A percentile compares a stretch with the other conserved stretches of the same genome.
These are phyloP conservation scores for Saturnispora mendoncae DNA, from an alignment of 805 yeast genomes.

Conservation along the genomic window DNA sequence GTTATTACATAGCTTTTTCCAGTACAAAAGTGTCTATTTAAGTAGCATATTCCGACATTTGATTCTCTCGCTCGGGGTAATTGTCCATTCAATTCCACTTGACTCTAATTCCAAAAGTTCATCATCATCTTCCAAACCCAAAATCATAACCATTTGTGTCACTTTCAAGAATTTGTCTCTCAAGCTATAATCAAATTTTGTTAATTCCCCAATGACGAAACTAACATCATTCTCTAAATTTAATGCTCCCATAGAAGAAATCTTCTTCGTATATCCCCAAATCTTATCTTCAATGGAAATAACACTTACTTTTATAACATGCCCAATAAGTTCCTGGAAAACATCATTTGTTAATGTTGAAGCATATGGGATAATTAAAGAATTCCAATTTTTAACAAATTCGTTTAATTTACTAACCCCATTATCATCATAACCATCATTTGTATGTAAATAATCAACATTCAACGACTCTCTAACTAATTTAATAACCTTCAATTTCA, in stretches of 20 bases:
- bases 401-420: slow-evolving; percentile 17
- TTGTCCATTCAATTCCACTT: slow-evolving; percentile 46
- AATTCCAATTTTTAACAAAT: slow-evolving; percentile 59
- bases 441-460: slow-evolving; percentile 32
- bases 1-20: too few relatives aligned
- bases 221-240: slow-evolving; percentile 77
- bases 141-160: slow-evolving; percentile 73
- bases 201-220: slow-evolving; percentile 60
- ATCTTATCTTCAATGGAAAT: slow-evolving; percentile 55
- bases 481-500: slow-evolving; percentile 29
- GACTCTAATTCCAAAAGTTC: slow-evolving; percentile 25
- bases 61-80: slow-evolving; percentile 63
- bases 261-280: slow-evolving; percentile 53
- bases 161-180: slow-evolving; percentile 72
- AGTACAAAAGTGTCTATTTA: neutral
- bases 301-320: slow-evolving; percentile 48
- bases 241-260: slow-evolving; percentile 77
- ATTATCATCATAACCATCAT: slow-evolving; percentile 16
- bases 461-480: slow-evolving; percentile 31
- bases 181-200: slow-evolving; percentile 62
- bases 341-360: slow-evolving; percentile 31
- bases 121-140: slow-evolving; percentile 70
- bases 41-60: slow-evolving; percentile 4
- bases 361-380: slow-evolving; percentile 54
- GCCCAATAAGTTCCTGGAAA: slow-evolving; percentile 39